These are phyloP conservation scores for Poa annua DNA, from an alignment of 176 grass and related monocot genomes.

Conservation along the genomic window DNA sequence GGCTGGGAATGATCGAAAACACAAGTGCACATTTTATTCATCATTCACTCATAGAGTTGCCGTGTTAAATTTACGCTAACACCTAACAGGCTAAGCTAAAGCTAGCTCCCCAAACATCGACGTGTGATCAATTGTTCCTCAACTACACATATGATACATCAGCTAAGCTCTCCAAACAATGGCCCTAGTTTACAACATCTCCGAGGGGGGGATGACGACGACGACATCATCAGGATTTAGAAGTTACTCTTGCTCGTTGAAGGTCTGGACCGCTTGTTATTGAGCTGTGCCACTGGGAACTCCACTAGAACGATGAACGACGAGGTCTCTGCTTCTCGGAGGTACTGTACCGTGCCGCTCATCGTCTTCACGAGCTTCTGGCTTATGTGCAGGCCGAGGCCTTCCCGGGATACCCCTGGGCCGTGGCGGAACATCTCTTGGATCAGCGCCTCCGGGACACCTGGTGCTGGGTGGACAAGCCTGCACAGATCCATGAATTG, in stretches of 20 bases:
- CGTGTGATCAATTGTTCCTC: conserved; percentile 1
- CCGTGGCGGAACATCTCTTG: conserved; percentile 88
- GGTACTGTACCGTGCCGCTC: conserved; percentile 83
- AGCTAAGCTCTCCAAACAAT: conserved; percentile 12
- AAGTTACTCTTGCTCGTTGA: conserved; percentile 61
- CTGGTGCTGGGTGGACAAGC: conserved; percentile 83
- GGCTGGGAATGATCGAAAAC: background rate
- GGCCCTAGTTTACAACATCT: conserved; percentile 15
- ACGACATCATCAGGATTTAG: conserved; percentile 16
- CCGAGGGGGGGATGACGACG: background rate
- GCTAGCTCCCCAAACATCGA: conserved; percentile 19
- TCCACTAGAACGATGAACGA: conserved; percentile 83
- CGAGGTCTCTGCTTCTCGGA: conserved; percentile 76
- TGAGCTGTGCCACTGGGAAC: conserved; percentile 67
- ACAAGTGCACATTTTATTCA: conserved; percentile 41
- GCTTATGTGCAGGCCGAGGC: conserved; percentile 80
- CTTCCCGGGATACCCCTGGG: conserved; percentile 69
- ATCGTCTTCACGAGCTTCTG: conserved; percentile 91
- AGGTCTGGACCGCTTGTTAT: conserved; percentile 51
- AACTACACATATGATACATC: conserved; percentile 36
- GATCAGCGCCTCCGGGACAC: conserved; percentile 78
- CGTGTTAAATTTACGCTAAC: conserved; percentile 44
- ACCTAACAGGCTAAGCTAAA: conserved; percentile 39
- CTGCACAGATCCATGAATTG: conserved; percentile 49
- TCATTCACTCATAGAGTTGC: conserved; percentile 28